A percentile compares a stretch with the other conserved stretches of the same genome.
Evolutionary conservation across 805 yeast genomes (phyloP).

Genomic region (Candida qinlingensis): DNA sequence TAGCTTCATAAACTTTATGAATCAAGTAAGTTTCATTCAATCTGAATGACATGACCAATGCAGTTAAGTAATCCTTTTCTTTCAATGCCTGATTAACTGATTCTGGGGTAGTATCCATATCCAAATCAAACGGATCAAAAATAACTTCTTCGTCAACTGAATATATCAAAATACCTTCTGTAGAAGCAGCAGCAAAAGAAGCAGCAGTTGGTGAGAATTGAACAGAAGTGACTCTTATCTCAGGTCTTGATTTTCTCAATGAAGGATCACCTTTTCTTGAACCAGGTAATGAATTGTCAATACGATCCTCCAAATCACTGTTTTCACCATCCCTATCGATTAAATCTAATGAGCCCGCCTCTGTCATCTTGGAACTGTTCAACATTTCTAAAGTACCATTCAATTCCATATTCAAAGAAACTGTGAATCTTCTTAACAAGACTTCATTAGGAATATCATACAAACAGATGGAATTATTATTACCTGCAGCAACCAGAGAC

Average conservation of each 20-base stretch:
- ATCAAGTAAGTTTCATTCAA: conserved; percentile 76
- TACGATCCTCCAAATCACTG: conserved; percentile 78
- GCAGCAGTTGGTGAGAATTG: conserved; percentile 86
- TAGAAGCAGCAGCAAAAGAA: conserved; percentile 90
- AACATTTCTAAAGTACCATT: conserved; percentile 81
- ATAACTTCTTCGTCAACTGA: conserved; percentile 68
- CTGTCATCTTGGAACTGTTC: conserved; percentile 80
- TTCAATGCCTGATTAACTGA: conserved; percentile 55
- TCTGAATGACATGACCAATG: conserved; percentile 90
- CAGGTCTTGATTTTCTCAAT: conserved; percentile 70
- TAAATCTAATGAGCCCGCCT: conserved; percentile 77
- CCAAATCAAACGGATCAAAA: conserved; percentile 94
- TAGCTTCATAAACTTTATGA: conserved; percentile 63
- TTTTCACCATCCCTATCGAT: conserved; percentile 84
- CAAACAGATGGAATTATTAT: conserved; percentile 83
- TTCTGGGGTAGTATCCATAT: conserved; percentile 85
- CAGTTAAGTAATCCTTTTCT: conserved; percentile 57
- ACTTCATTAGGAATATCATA: conserved; percentile 90
- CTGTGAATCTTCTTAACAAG: conserved; percentile 70
- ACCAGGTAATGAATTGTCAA: conserved; percentile 79
- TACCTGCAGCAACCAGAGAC: conserved; percentile 87
- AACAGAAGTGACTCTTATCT: conserved; percentile 72
- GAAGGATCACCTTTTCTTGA: conserved; percentile 74
- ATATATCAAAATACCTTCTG: conserved; percentile 84
- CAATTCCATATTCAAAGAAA: conserved; percentile 83